phyloP scores from a whole-genome alignment of 306 rosid genomes.

The Cucurbita ficifolia region DNA sequence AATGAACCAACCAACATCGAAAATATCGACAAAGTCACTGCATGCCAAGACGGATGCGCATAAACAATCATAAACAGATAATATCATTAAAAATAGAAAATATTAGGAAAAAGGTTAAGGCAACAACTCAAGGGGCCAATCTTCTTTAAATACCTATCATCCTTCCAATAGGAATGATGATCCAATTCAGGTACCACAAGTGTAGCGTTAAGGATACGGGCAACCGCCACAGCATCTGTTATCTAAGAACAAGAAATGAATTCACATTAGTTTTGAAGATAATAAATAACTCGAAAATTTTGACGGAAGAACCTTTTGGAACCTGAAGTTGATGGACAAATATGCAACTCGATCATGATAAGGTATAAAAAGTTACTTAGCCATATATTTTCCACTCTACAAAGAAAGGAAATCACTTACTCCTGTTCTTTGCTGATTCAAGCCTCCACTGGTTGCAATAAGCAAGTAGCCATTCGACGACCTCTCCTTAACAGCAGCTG shows the following conservation, averaged over 20 bases:
- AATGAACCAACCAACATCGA: conserved; percentile 77
- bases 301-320: not conserved
- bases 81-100: not conserved
- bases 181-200: conserved; percentile 92
- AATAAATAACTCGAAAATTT: not conserved
- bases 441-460: conserved; percentile 93
- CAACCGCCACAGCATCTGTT: conserved; percentile 94
- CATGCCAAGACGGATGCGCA: conserved; percentile 4
- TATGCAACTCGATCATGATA: not conserved
- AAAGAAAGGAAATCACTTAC: conserved; percentile 33
- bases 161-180: conserved; percentile 90
- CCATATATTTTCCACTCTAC: not conserved
- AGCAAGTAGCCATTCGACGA: conserved; percentile 80
- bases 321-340: not conserved
- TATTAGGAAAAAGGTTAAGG: not conserved
- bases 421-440: conserved; percentile 94
- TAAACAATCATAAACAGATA: not conserved
- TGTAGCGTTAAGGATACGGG: conserved; percentile 92
- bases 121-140: not conserved
- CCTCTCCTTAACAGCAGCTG: conserved; percentile 59
- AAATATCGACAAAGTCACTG: conserved; percentile 81
- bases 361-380: not conserved
- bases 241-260: conserved; percentile 39
- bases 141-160: conserved; percentile 47
- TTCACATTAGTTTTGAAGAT: conserved; percentile 13